Evolutionary conservation across 2,329 filamentous ascomycete genomes (phyloP), one percentile per base, ranked within the genome.

Genomic region (Colletotrichum sp.): DNA sequence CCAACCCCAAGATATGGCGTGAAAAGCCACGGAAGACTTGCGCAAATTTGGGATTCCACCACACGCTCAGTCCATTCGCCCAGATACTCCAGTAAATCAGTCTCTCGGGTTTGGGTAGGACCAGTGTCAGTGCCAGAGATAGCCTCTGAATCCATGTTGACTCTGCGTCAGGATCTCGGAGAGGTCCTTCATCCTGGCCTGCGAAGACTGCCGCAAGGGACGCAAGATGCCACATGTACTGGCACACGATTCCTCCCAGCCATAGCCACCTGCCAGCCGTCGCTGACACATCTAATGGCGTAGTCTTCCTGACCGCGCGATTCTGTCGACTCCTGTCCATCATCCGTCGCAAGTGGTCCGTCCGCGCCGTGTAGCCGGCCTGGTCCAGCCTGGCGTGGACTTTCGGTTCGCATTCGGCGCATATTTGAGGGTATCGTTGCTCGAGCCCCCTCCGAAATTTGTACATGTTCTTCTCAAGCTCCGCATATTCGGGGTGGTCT

Each of bases 371-470:
- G 80, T 98, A 98, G 11, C 91, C 93, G 0, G 94, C 92, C 77
- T 91, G 87, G 27, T 90, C 88, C 66, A 98, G 91, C 74, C 92
- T 90, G 43, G 89, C 86, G 75, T 93, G 90, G 27, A 96, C 96
- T 74, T 87, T 90, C 8, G 92, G 93, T 76, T 94, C 93, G 83
- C 97, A 99, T 59, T 91, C 87, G 75, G 89, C 89, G 85, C 97
- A 99, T 72, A 98, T 93, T 80, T 97, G 95, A 1, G 97, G 97
- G 80, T 98, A 98, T 64, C 93, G 90, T 78, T 91, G 87, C 84
- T 98, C 96, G 21, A 98, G 87, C 66, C 92, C 88, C 75, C 87
- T 88, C 75, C 93, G 92, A 81, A 94, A 98, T 43, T 88, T 87
- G 76, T 92, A 93, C 78, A 94, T 93, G 63, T 90, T 89, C 69